Evolutionary conservation across 345 rosid genomes (phyloP).

Genomic region (Raphanus raphanistrum): DNA sequence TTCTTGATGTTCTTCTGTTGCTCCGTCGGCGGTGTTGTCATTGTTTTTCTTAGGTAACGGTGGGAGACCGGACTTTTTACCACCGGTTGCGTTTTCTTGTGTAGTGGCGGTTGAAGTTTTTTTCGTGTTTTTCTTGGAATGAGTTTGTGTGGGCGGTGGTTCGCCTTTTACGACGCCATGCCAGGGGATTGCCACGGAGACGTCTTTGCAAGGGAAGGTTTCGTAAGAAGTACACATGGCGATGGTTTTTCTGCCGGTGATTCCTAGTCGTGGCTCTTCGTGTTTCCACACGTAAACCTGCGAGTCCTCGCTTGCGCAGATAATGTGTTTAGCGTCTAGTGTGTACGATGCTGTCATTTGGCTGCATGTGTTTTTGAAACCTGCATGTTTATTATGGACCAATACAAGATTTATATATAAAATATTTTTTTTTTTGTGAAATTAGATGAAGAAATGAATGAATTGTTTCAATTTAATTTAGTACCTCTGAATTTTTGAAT

Average conservation of each 20-base stretch:
- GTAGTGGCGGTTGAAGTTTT: constrained; percentile 39
- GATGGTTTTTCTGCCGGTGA: constrained; percentile 46
- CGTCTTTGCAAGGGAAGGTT: constrained; percentile 75
- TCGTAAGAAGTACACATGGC: constrained; percentile 55
- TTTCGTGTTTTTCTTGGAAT: constrained; percentile 55
- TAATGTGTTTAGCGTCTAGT: constrained; percentile 61
- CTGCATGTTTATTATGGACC: constrained; percentile 38
- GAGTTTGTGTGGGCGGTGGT: constrained; percentile 44
- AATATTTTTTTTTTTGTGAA: neutral
- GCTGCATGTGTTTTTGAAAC: constrained; percentile 74
- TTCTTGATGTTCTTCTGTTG: constrained; percentile 31
- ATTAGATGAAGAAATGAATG: neutral
- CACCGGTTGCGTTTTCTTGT: constrained; percentile 42
- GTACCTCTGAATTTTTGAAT: constrained; percentile 77
- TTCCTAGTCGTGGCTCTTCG: constrained; percentile 47
- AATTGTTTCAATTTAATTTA: neutral
- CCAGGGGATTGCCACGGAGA: constrained; percentile 86
- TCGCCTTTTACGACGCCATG: constrained; percentile 70
- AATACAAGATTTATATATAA: neutral
- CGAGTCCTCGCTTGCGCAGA: constrained; percentile 86
- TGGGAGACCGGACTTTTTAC: constrained; percentile 54
- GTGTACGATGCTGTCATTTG: constrained; percentile 89
- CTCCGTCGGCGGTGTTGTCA: constrained; percentile 40
- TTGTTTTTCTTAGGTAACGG: constrained; percentile 82
- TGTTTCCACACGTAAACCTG: constrained; percentile 81